These are phyloP conservation scores for Agaricales sp. DNA, from an alignment of 1,284 basidiomycete genomes.

Conservation along the genomic window DNA sequence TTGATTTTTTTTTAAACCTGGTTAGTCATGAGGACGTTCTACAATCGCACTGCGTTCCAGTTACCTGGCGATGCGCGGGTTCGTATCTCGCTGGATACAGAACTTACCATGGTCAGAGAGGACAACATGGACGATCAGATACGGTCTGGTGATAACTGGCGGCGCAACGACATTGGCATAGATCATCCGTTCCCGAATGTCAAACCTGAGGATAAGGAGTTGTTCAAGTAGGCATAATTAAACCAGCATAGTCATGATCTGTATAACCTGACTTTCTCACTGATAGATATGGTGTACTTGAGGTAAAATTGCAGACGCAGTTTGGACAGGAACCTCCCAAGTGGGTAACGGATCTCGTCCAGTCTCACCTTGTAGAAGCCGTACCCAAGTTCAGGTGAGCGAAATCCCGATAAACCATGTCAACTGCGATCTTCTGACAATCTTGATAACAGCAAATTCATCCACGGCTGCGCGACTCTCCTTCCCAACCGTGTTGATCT, in stretches of 20 bases:
- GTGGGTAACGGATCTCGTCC: constrained; percentile 94
- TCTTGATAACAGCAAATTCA: constrained; percentile 73
- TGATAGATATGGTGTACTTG: constrained; percentile 74
- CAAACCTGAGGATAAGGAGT: constrained; percentile 73
- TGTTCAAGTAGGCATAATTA: constrained; percentile 67
- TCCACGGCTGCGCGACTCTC: constrained; percentile 93
- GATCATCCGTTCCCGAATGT: constrained; percentile 85
- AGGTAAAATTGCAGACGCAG: constrained; percentile 97
- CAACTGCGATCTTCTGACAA: constrained; percentile 6
- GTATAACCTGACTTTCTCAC: constrained; percentile 1
- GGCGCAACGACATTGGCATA: constrained; percentile 89
- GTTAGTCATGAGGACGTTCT: constrained; percentile 93
- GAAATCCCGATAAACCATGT: constrained; percentile 1
- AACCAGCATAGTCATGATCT: neutral
- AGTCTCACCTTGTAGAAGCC: constrained; percentile 89
- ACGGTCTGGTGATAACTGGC: constrained; percentile 86
- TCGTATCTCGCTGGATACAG: constrained; percentile 96
- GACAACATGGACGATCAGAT: constrained; percentile 90
- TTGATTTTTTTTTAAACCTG: no score
- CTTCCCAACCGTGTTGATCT: constrained; percentile 91
- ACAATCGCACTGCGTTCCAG: constrained; percentile 98
- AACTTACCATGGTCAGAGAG: constrained; percentile 89
- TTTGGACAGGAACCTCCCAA: constrained; percentile 92
- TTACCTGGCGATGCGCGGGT: constrained; percentile 96
- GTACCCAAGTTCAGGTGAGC: constrained; percentile 81